Evolutionary conservation across 2,329 filamentous ascomycete genomes (phyloP).

Genomic region (Trichoderma oligosporum): DNA sequence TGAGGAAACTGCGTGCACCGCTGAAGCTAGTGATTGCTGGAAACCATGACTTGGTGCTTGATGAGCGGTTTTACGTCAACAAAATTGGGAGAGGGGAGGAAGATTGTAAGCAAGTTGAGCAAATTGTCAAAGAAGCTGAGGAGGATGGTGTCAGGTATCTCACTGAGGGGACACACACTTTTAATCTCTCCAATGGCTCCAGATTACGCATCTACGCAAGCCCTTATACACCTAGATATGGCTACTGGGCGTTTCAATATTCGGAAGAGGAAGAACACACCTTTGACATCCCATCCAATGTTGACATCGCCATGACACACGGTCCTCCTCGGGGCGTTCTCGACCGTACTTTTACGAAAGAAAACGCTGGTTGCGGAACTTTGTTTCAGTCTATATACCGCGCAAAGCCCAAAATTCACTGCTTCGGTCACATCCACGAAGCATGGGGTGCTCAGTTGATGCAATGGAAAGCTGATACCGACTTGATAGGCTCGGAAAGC

Average conservation of each 20-base stretch:
- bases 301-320: slow-evolving; percentile 52
- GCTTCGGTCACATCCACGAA: slow-evolving; percentile 59
- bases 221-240: slow-evolving; percentile 47
- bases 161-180: slow-evolving; percentile 45
- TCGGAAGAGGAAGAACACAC: slow-evolving; percentile 33
- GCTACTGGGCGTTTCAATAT: slow-evolving; percentile 51
- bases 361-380: slow-evolving; percentile 40
- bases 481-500: slow-evolving; percentile 18
- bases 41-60: slow-evolving; percentile 50
- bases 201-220: slow-evolving; percentile 49
- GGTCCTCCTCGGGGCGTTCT: slow-evolving; percentile 51
- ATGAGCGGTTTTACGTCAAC: slow-evolving; percentile 27
- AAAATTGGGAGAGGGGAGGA: slow-evolving; percentile 7
- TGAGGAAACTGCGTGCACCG: slow-evolving; percentile 43
- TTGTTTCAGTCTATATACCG: slow-evolving; percentile 45
- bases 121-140: slow-evolving; percentile 38
- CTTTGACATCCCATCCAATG: slow-evolving; percentile 34
- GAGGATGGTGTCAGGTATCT: slow-evolving; percentile 44
- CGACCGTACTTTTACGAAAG: slow-evolving; percentile 35
- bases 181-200: slow-evolving; percentile 49
- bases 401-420: slow-evolving; percentile 47
- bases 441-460: slow-evolving; percentile 55
- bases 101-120: slow-evolving; percentile 33
- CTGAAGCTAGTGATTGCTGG: slow-evolving; percentile 54
- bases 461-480: slow-evolving; percentile 40